phyloP scores from a whole-genome alignment of 352 stramenopile genomes.

The Plasmopara halstedii region DNA sequence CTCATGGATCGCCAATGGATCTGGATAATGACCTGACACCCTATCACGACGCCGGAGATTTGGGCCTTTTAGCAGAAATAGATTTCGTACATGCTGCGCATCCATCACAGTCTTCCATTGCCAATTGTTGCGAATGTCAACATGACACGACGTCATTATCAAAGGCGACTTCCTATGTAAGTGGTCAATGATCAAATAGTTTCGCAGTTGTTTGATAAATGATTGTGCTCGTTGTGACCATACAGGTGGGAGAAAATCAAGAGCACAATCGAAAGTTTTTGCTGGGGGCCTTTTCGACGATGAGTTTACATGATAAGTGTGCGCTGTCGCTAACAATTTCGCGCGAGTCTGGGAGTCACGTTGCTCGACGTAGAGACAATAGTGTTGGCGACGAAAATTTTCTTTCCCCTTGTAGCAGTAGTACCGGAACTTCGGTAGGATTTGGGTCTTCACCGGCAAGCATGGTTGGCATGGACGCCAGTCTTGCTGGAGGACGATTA shows the following conservation, averaged over 20 bases:
- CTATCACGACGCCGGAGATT: conserved; percentile 31
- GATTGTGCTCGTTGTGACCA: neutral
- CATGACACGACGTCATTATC: conserved; percentile 13
- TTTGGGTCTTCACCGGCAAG: conserved; percentile 18
- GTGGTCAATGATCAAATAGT: conserved; percentile 8
- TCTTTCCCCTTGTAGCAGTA: conserved; percentile 12
- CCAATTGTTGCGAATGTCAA: conserved; percentile 25
- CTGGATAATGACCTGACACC: conserved; percentile 38
- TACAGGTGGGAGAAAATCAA: conserved; percentile 61
- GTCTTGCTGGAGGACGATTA: conserved; percentile 15
- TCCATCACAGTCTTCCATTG: conserved; percentile 15
- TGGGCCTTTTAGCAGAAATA: conserved; percentile 24
- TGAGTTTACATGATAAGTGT: conserved; percentile 86
- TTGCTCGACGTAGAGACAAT: conserved; percentile 38
- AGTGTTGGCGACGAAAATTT: conserved; percentile 46
- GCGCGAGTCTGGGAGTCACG: conserved; percentile 31
- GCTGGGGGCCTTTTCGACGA: conserved; percentile 77
- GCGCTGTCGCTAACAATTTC: conserved; percentile 75
- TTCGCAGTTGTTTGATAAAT: neutral
- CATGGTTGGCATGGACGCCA: conserved; percentile 21
- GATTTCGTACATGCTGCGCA: neutral
- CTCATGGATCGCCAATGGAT: conserved; percentile 34
- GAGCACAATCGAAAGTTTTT: conserved; percentile 80
- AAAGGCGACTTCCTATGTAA: conserved; percentile 45
- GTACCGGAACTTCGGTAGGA: conserved; percentile 17